Evolutionary conservation across 2,329 filamentous ascomycete genomes (phyloP).

Genomic region (Ascochyta fabae): DNA sequence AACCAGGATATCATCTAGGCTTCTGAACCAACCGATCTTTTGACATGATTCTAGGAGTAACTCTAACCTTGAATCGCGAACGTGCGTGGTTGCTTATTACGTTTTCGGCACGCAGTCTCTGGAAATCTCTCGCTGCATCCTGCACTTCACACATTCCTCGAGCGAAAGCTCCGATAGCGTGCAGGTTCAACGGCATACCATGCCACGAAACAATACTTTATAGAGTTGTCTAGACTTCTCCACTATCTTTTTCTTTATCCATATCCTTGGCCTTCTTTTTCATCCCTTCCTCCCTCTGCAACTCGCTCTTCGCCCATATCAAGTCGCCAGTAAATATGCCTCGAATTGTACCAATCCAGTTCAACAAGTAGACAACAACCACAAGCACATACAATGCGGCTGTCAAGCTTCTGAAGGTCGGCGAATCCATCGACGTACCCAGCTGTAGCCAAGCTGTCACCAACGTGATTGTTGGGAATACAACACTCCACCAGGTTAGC

Average conservation of each 20-base stretch:
- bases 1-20: conserved; percentile 12
- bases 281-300: conserved; percentile 12
- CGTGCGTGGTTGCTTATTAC: conserved; percentile 27
- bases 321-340: conserved; percentile 4
- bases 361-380: conserved; percentile 4
- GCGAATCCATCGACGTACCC: conserved; percentile 7
- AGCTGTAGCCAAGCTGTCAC: conserved; percentile 12
- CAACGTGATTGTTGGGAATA: conserved; percentile 7
- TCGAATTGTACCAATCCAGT: conserved; percentile 7
- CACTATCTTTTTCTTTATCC: not conserved
- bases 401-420: conserved; percentile 7
- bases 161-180: conserved; percentile 29
- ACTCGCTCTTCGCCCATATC: conserved; percentile 13
- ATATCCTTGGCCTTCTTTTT: conserved; percentile 12
- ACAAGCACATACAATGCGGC: conserved; percentile 5
- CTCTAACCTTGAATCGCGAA: conserved; percentile 21
- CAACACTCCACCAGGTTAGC: conserved; percentile 12
- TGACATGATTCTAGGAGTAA: conserved; percentile 19
- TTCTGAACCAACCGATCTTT: conserved; percentile 28
- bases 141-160: conserved; percentile 20
- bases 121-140: conserved; percentile 22
- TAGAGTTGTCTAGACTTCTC: not conserved
- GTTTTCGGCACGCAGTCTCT: conserved; percentile 28
- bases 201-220: conserved; percentile 31
- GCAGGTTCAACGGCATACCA: conserved; percentile 43